phyloP scores from a whole-genome alignment of 768 basidiomycete species.

The Podaxis sp. region DNA sequence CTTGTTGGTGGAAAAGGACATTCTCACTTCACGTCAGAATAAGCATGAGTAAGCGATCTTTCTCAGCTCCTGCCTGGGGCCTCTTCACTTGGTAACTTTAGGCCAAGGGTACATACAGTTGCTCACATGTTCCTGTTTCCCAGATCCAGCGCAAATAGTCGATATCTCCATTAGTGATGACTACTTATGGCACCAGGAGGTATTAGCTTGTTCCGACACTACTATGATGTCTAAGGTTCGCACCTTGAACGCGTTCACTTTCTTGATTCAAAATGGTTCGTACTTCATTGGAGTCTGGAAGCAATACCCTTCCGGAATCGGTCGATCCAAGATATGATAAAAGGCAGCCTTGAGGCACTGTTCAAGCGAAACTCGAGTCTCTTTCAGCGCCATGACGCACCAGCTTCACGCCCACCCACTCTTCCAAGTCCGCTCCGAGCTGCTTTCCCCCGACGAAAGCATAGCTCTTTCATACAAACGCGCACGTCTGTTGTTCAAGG shows the following conservation, averaged over 20 bases:
- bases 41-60: constrained; percentile 9
- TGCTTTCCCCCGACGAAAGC: constrained; percentile 44
- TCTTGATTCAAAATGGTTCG: constrained; percentile 18
- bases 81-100: constrained; percentile 1
- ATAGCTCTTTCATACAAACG: constrained; percentile 50
- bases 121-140: constrained; percentile 12
- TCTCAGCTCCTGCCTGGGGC: constrained; percentile 3
- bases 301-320: constrained; percentile 9
- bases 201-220: constrained; percentile 13
- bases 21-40: constrained; percentile 12
- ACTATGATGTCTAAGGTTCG: constrained; percentile 20
- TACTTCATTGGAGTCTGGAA: constrained; percentile 17
- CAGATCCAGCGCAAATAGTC: constrained; percentile 15
- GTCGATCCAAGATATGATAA: constrained; percentile 1
- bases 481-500: constrained; percentile 47
- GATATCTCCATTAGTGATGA: constrained; percentile 17
- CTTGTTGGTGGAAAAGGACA: not conserved
- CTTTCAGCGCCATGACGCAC: constrained; percentile 30
- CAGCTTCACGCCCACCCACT: constrained; percentile 45
- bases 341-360: not conserved
- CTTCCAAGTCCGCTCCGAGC: constrained; percentile 43
- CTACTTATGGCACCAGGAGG: constrained; percentile 13
- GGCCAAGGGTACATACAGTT: not conserved
- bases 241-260: constrained; percentile 21
- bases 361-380: not conserved